Base-by-base conservation (phyloP, 1,284 basidiomycete species). In the Erythrobasidium hasegawianum region DNA sequence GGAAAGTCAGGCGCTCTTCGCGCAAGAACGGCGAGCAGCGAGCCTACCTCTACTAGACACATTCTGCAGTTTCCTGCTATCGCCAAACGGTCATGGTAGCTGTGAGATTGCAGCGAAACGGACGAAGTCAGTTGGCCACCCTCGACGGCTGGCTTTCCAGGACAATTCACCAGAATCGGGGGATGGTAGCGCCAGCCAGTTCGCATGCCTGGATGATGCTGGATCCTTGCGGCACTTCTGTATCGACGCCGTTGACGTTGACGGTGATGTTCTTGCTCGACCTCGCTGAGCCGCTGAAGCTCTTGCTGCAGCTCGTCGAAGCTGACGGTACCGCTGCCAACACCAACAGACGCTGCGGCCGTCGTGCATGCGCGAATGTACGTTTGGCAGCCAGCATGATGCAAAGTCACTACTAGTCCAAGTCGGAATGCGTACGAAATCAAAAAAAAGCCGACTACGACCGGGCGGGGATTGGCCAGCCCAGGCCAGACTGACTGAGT, bases 181-280 rank as follows among this genome's bases (percentile, higher is more conserved):
- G 56, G 20, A 69, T 68, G 22, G 47, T 52, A 27, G 68, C 50
- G 73, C 75, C 74, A 40, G 74, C 74, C 54, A 70, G 74, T 72
- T 81, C 81, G 79, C 95, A 97, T 65, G 95, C 95, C 80, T 97
- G 94, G 77, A 98, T 97, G 73, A 98, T 83, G 24, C 94, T 90
- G 71, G 90, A 88, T 57, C 92, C 90, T 90, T 75, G 73, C 47
- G 70, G 68, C 33, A 75, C 71, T 13, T 70, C 67, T 38, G 75
- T 74, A 27, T 71, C 69, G 10, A 72, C 72, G 33, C 74, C 74
- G 47, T 75, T 74, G 58, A 75, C 68, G 56, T 75, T 73, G 53
- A 75, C 68, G 41, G 52, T 41, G 54, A 64, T 64, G 26, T 56
- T 33, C 53, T 64, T 64, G 39, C 41, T 27, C 8, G 27, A 52